Base-by-base conservation (phyloP, 2,329 filamentous ascomycete genomes). In the Aspergillus alliaceus region DNA sequence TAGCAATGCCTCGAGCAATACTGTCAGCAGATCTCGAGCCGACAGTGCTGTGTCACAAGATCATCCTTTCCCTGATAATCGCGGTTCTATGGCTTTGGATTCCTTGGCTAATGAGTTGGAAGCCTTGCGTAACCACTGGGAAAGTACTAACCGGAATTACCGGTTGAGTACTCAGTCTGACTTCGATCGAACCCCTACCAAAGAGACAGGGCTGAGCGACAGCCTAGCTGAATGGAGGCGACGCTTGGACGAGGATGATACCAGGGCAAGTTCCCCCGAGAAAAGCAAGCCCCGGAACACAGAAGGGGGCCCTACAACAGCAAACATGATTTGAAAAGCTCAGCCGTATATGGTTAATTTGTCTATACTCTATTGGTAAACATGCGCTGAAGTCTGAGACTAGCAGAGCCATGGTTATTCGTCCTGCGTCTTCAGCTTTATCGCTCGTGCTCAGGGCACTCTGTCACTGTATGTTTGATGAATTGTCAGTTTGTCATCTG, bases 81-180 rank as follows among this genome's bases (percentile, higher is more conserved):
- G 86, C 50, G 86, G 85, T 53, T 86, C 84, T 1, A 79, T 87
- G 64, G 93, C 93, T 3, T 83, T 99, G 20, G 95, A 99, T 75
- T 95, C 89, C 62, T 84, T 99, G 24, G 93, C 95, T 11, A 91
- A 86, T 61, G 95, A 99, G 77, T 86, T 99, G 7, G 95, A 99
- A 72, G 90, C 90, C 12, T 82, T 99, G 48, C 86, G 93, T 52
- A 90, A 82, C 52, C 93, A 97, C 68, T 99, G 95, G 95, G 92
- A 98, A 77, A 91, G 89, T 37, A 96, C 92, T 12, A 97, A 93
- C 78, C 95, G 96, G 75, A 96, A 91, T 68, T 97, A 98, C 74
- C 89, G 95, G 24, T 79, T 97, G 44, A 96, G 91, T 75, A 93
- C 89, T 69, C 87, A 90, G 51, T 96, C 96, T 67, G 93, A 97